Base-by-base conservation (phyloP, 1,284 basidiomycete genomes). In the Ustilago shanxiensis region DNA sequence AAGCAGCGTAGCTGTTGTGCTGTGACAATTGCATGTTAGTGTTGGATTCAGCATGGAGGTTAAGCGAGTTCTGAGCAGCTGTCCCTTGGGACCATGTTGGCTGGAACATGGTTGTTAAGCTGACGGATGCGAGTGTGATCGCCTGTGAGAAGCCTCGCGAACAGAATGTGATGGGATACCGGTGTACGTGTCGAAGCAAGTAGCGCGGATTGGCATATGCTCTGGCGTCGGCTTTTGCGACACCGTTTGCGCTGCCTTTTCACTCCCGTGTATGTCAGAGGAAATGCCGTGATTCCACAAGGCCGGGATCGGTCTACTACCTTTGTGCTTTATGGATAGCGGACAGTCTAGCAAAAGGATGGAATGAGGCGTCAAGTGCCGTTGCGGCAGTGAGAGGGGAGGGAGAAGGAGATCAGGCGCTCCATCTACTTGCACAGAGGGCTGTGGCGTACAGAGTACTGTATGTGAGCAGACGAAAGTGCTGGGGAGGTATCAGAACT, bases 61-160 rank as follows among this genome's bases (percentile, higher is more conserved):
- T 41, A 13, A 37, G 66, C 39, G 57, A 26, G 4, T 61, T 57
- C 26, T 66, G 64, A 51, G 55, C 53, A 18, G 60, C 58, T 18
- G 64, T 55, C 35, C 64, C 64, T 54, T 70, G 72, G n/a, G 68
- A 65, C 73, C 73, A 76, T 56, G 68, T 58, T 49, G 68, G 64
- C 53, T 76, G 73, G 31, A 76, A 76, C 73, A 76, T 76, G 53
- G 28, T 62, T 56, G 55, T 22, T 26, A 33, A 22, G 37, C 11
- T 56, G 26, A 47, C 24, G 28, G 49, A 31, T 26, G 31, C 39
- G 24, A 33, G 39, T 29, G 39, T 35, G 8, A 49, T 14, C 24
- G 55, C 37, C 20, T 14, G n/a, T 26, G 24, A 20, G 37, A 50
- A 44, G 37, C 41, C 39, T 26, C 29, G 47, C 22, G 47, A 11